Conservation (phyloP, 2,329 filamentous ascomycete genomes). For the Cercospora sp. region DNA sequence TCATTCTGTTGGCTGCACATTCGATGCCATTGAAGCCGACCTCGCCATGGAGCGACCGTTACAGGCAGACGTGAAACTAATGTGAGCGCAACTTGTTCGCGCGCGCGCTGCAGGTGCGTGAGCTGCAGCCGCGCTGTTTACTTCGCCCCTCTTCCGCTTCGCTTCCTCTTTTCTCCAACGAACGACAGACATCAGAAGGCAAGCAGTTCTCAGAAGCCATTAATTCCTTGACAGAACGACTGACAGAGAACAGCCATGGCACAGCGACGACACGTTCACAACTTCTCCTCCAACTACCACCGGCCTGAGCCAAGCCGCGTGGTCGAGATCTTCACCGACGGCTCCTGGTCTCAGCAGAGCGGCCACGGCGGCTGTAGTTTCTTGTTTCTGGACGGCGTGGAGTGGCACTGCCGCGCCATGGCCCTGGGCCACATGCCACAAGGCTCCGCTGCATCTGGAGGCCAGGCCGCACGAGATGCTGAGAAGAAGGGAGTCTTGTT, state of each 20-base stretch:
- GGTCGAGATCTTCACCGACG: neutral
- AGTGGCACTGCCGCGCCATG: neutral
- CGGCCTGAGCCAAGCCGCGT: neutral
- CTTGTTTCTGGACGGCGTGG: neutral
- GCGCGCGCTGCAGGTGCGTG: neutral
- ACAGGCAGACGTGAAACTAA: neutral
- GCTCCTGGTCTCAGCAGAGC: neutral
- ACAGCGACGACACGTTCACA: neutral
- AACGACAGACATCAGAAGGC: neutral
- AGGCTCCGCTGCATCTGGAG: neutral
- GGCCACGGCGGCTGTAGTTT: neutral
- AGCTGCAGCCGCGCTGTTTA: neutral
- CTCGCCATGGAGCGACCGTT: neutral
- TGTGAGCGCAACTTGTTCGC: neutral
- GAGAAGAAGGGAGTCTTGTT: neutral
- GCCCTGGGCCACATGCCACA: neutral
- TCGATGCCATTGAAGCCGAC: neutral
- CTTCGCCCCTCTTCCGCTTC: neutral
- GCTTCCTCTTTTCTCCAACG: neutral
- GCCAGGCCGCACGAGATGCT: neutral
- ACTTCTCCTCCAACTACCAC: neutral
- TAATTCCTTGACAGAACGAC: neutral
- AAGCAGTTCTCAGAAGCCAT: neutral
- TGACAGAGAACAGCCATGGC: neutral
- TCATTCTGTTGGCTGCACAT: neutral